Evolutionary conservation across 495 filamentous ascomycete genomes (phyloP).

Genomic region (Penicillium waksmanii): DNA sequence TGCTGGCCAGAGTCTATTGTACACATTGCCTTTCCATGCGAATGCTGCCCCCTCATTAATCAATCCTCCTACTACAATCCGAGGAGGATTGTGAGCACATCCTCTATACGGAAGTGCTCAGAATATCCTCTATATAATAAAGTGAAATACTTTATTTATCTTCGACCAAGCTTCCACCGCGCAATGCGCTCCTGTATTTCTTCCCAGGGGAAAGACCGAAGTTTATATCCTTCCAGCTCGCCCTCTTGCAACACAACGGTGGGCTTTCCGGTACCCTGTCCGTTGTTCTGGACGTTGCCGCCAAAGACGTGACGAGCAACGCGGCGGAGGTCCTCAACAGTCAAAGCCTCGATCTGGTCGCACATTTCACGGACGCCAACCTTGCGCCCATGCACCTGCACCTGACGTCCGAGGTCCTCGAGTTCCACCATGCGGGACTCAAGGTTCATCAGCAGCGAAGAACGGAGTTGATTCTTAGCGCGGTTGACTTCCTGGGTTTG

Average conservation of each 20-base stretch:
- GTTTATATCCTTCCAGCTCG: conserved; percentile 47
- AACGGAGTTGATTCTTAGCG: conserved; percentile 97
- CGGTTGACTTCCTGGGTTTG: conserved; percentile 79
- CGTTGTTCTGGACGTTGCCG: conserved; percentile 74
- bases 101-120: conserved; percentile 1
- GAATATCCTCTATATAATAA: not conserved
- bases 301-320: conserved; percentile 83
- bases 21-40: conserved; percentile 24
- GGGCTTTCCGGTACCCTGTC: conserved; percentile 83
- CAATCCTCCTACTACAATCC: not conserved
- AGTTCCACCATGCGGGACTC: conserved; percentile 97
- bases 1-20: conserved; percentile 26
- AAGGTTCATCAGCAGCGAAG: conserved; percentile 93
- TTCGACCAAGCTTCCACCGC: conserved; percentile 79
- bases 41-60: conserved; percentile 7
- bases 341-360: conserved; percentile 77
- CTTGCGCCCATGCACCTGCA: conserved; percentile 92
- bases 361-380: conserved; percentile 95
- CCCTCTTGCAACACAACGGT: conserved; percentile 92
- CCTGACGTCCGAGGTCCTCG: conserved; percentile 95
- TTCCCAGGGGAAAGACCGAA: conserved; percentile 70
- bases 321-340: conserved; percentile 76
- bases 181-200: conserved; percentile 86
- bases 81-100: conserved; percentile 5
- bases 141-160: conserved; percentile 40